phyloP scores from a whole-genome alignment of 257 asterid genomes.

The Scutellaria minor region DNA sequence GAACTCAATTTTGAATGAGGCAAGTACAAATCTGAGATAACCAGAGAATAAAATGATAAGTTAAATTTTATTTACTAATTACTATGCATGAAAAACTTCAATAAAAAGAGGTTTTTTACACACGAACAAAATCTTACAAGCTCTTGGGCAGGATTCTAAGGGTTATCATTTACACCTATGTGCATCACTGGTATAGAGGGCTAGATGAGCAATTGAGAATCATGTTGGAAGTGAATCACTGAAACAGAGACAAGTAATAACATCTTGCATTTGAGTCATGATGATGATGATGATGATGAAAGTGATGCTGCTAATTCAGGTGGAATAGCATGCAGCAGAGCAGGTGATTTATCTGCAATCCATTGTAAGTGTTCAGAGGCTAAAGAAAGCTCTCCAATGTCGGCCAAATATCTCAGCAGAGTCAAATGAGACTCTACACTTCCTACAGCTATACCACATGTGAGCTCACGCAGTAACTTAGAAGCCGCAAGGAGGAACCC shows the following conservation, averaged over 20 bases:
- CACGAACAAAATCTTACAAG: no score
- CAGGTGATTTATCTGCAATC: slow-evolving; percentile 55
- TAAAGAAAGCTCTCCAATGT: slow-evolving; percentile 52
- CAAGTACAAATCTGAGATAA: no score
- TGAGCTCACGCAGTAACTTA: slow-evolving; percentile 47
- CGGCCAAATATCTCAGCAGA: slow-evolving; percentile 56
- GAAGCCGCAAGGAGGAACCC: slow-evolving; percentile 59
- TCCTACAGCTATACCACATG: slow-evolving; percentile 30
- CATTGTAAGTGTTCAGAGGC: slow-evolving; percentile 59
- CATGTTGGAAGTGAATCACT: background rate
- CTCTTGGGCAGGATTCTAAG: no score
- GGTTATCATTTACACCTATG: background rate
- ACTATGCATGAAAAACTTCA: no score
- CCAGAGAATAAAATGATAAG: no score
- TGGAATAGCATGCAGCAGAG: slow-evolving; percentile 47
- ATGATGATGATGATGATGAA: slow-evolving; percentile 42
- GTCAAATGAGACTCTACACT: slow-evolving; percentile 53
- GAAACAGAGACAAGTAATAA: background rate
- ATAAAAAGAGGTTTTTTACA: no score
- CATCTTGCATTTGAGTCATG: slow-evolving; percentile 25
- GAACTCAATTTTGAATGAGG: no score
- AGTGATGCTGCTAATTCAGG: slow-evolving; percentile 47
- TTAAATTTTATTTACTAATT: no score
- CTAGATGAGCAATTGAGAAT: background rate
- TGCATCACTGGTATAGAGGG: background rate